Percentiles rank a stretch among this genome's conserved stretches.
These are phyloP conservation scores for Panicum miliaceum DNA, from an alignment of 176 grass and related monocot genomes.

Conservation along the genomic window DNA sequence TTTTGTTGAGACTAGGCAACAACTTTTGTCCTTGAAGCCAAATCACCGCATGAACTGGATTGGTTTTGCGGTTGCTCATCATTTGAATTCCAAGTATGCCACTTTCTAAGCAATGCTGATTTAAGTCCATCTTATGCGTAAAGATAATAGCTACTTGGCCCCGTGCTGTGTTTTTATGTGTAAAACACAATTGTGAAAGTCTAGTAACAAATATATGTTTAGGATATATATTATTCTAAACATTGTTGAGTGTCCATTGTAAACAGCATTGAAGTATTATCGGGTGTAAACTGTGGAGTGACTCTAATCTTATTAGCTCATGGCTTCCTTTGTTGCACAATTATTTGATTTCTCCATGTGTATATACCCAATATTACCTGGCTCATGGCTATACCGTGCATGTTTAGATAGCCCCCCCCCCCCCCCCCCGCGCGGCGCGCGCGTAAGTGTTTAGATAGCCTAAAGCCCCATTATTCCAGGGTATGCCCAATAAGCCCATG, in stretches of 20 bases:
- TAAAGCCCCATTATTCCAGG: not conserved
- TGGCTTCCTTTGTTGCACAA: conserved; percentile 22
- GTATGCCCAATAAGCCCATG: not conserved
- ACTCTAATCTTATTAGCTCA: not conserved
- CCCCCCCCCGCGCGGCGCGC: too few relatives aligned
- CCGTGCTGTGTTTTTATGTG: conserved; percentile 4
- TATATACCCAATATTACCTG: not conserved
- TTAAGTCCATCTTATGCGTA: conserved; percentile 18
- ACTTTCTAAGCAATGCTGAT: conserved; percentile 26
- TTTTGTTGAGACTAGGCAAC: conserved; percentile 99
- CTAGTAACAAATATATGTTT: not conserved
- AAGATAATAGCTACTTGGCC: not conserved
- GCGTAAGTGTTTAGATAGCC: not conserved
- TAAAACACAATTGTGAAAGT: conserved; percentile 14
- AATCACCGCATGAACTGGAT: conserved; percentile 99
- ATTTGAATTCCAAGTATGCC: conserved; percentile 94
- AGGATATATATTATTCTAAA: not conserved
- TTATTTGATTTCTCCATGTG: not conserved
- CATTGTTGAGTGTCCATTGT: conserved; percentile 9
- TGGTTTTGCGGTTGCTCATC: conserved; percentile 94
- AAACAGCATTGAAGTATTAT: not conserved
- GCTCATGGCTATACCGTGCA: not conserved
- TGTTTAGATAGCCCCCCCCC: not conserved
- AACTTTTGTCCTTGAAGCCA: conserved; percentile 87
- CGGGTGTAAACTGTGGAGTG: not conserved